A percentile compares a stretch with the other conserved stretches of the same genome.
phyloP scores from a whole-genome alignment of 2,329 filamentous ascomycete species.

The Arthrobotrys musiformis region DNA sequence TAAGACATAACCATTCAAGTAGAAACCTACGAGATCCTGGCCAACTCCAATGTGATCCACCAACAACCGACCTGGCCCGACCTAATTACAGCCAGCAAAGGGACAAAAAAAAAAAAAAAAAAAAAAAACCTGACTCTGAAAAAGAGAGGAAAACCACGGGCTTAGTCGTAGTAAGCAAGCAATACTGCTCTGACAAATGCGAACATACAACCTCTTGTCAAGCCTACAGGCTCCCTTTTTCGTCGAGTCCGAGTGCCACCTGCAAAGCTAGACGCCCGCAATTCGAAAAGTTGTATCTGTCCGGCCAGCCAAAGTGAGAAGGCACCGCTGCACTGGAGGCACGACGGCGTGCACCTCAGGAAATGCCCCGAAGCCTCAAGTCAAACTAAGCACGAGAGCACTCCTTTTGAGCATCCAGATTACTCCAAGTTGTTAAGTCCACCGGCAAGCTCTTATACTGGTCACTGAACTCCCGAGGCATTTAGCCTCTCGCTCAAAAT shows the following conservation, averaged over 20 bases:
- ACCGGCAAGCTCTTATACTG: conserved; percentile 18
- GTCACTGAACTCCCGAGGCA: conserved; percentile 42
- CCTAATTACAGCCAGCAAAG: conserved; percentile 4
- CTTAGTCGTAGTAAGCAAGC: background rate
- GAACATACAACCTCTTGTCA: conserved; percentile 16
- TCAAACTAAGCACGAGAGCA: conserved; percentile 34
- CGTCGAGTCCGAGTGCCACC: conserved; percentile 39
- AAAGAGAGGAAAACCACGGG: conserved; percentile 3
- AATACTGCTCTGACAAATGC: conserved; percentile 46
- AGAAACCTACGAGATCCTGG: conserved; percentile 45
- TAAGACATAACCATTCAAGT: conserved; percentile 51
- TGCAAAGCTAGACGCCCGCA: conserved; percentile 50
- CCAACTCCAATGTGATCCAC: conserved; percentile 41
- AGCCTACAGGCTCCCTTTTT: conserved; percentile 32
- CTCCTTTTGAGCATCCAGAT: conserved; percentile 48
- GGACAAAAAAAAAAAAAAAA: background rate
- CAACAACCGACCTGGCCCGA: conserved; percentile 31
- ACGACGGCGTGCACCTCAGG: conserved; percentile 22
- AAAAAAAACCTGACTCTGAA: conserved; percentile 1
- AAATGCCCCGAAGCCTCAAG: conserved; percentile 49
- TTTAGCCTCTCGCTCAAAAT: conserved; percentile 40
- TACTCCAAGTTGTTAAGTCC: conserved; percentile 40
- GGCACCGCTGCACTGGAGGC: conserved; percentile 34
- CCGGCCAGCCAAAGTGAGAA: conserved; percentile 40
- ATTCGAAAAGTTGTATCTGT: conserved; percentile 10